Conservation (phyloP, 495 filamentous ascomycete genomes). For the Elaphomyces granulatus region DNA sequence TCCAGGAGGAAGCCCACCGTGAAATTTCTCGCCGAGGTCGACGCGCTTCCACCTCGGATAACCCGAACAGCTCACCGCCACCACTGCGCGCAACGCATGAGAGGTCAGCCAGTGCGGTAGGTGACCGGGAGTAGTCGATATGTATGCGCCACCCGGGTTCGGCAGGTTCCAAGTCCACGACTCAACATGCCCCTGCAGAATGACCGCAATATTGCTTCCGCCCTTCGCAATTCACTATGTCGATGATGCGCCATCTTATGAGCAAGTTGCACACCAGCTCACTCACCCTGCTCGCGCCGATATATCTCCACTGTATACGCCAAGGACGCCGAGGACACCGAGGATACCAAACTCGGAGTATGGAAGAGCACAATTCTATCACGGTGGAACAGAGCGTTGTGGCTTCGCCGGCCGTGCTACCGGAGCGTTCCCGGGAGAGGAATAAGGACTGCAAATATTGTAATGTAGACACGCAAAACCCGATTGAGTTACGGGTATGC, state of each 20-base stretch:
- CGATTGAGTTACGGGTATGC: neutral
- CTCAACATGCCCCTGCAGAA: neutral
- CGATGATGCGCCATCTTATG: constrained; percentile 56
- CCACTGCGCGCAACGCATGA: constrained; percentile 2
- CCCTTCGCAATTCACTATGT: constrained; percentile 19
- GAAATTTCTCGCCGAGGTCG: constrained; percentile 7
- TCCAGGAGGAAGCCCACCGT: constrained; percentile 28
- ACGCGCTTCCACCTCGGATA: constrained; percentile 6
- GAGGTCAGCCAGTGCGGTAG: constrained; percentile 9
- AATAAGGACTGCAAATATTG: constrained; percentile 31
- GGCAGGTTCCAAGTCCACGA: neutral
- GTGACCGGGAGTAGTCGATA: constrained; percentile 4
- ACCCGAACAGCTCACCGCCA: neutral
- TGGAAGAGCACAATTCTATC: constrained; percentile 11
- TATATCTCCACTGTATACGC: neutral
- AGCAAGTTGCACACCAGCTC: constrained; percentile 57
- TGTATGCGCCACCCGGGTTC: constrained; percentile 3
- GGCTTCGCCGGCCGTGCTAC: constrained; percentile 4
- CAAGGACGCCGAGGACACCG: neutral
- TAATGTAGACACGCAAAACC: constrained; percentile 27
- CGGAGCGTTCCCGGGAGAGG: constrained; percentile 16
- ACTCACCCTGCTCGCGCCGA: constrained; percentile 37
- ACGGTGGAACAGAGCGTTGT: constrained; percentile 5
- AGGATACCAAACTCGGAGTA: constrained; percentile 9
- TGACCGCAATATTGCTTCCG: constrained; percentile 3